Percentiles rank a stretch among this genome's conserved stretches.
These are phyloP conservation scores for Crithidia thermophila DNA, from an alignment of 208 protist species.

Conservation along the genomic window DNA sequence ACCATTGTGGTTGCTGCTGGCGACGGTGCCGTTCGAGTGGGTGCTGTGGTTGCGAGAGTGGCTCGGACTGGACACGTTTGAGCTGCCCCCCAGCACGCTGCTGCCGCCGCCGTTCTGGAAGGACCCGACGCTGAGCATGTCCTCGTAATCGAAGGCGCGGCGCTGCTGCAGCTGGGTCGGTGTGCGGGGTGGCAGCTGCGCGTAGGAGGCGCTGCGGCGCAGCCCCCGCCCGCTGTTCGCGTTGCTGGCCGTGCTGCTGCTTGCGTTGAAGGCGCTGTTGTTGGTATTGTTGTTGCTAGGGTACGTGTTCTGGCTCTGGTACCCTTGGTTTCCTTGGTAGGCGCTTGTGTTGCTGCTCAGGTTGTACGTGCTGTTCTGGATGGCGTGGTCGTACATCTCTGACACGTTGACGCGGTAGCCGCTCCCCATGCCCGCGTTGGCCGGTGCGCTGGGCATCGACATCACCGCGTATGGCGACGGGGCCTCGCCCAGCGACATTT, in stretches of 20 bases:
- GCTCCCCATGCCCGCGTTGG: too few relatives aligned
- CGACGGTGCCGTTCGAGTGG: too few relatives aligned
- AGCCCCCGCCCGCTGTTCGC: background rate
- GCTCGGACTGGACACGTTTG: background rate
- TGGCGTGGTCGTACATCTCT: too few relatives aligned
- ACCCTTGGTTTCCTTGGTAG: too few relatives aligned
- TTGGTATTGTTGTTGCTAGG: background rate
- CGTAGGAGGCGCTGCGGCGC: background rate
- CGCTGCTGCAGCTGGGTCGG: background rate
- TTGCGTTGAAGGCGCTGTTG: background rate
- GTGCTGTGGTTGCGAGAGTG: constrained; percentile 4
- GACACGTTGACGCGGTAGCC: too few relatives aligned
- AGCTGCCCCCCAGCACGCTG: background rate
- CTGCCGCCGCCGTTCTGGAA: background rate
- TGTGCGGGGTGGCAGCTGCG: background rate
- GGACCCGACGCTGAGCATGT: background rate
- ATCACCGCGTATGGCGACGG: too few relatives aligned
- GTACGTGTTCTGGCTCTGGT: too few relatives aligned
- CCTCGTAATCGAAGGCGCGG: constrained; percentile 5
- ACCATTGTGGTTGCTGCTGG: too few relatives aligned
- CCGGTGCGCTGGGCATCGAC: too few relatives aligned
- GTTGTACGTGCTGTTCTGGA: too few relatives aligned
- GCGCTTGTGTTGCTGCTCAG: too few relatives aligned
- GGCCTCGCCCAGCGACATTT: too few relatives aligned
- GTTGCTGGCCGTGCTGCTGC: background rate